Evolutionary conservation across 2,329 filamentous ascomycete genomes (phyloP).

Genomic region (Apiospora kogelbergensis): DNA sequence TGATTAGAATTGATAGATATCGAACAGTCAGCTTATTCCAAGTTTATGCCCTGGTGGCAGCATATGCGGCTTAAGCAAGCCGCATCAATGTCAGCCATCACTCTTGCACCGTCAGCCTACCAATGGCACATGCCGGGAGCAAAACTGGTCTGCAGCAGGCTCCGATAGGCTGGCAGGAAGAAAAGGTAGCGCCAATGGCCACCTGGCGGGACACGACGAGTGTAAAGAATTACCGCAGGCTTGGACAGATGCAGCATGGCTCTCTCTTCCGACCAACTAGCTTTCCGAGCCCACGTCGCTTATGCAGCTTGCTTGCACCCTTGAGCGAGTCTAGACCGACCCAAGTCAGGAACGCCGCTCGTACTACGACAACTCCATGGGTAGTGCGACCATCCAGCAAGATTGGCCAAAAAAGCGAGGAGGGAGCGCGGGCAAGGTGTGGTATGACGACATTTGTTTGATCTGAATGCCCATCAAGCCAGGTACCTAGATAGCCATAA

Average conservation of each 20-base stretch:
- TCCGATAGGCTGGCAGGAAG: background rate
- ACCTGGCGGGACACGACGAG: background rate
- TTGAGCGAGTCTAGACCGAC: background rate
- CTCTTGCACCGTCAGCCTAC: background rate
- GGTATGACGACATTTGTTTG: background rate
- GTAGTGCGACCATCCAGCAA: background rate
- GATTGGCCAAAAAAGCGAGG: background rate
- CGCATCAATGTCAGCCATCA: background rate
- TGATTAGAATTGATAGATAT: background rate
- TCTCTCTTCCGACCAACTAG: background rate
- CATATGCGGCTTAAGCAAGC: background rate
- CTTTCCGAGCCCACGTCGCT: background rate
- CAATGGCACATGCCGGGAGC: background rate
- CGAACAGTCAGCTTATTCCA: background rate
- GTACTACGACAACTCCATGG: background rate
- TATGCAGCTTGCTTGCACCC: constrained; percentile 1
- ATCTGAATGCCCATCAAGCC: background rate
- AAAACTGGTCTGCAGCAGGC: background rate
- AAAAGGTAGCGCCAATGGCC: background rate
- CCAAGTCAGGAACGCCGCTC: background rate
- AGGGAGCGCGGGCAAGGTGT: background rate
- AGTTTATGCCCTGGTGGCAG: background rate
- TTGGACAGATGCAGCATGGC: background rate
- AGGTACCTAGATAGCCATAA: background rate
- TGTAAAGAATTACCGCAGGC: background rate